Evolutionary conservation across 805 yeast species (phyloP), one percentile per base, ranked within the genome.

Genomic region (Wickerhamiella lipophila): DNA sequence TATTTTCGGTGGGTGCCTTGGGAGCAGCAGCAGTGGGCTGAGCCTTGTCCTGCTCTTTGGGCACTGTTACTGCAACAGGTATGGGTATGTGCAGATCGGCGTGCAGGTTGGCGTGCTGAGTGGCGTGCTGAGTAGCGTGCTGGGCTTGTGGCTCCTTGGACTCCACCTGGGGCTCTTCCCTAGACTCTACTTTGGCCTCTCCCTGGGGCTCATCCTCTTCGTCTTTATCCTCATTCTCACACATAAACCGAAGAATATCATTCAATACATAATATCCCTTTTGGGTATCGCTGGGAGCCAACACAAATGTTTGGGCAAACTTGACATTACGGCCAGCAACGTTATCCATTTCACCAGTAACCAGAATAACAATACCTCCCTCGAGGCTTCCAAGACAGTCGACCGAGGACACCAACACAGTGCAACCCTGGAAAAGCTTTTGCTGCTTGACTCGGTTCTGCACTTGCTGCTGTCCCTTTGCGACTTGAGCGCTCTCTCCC

Each of bases 281-380:
- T 35, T 56, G 61, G 30, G 54, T 53, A 27, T 50, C 21, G 18
- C 19, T 32, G 5, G 38, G 38, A 21, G 50, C 52, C 50, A 68
- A 56, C 42, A 67, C 58, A 48, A 68, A 67, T 8, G 71, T 64
- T 57, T 68, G 71, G 15, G 59, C 64, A 52, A 68, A 68, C 59
- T 65, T 66, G 21, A 12, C 30, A 15, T 63, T 55, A 1, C 61
- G 60, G 7, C 54, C 56, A 25, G 61, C 64, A 5, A n/a, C 25
- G 47, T 56, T 56, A 40, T 68, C 53, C 63, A 67, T 60, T 54
- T 68, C 72, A 36, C 73, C 73, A 8, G 66, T 51, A 7, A 68
- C 69, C 50, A 63, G 68, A 34, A 68, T 57, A 29, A 69, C 55
- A 12, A 68, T 55, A 22, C 68, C 67, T 13, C 58, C 59, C 27